Percentiles rank a stretch among this genome's conserved stretches.
Evolutionary conservation across 2,329 filamentous ascomycete genomes (phyloP).

Genomic region (Tolypocladium tundrense): DNA sequence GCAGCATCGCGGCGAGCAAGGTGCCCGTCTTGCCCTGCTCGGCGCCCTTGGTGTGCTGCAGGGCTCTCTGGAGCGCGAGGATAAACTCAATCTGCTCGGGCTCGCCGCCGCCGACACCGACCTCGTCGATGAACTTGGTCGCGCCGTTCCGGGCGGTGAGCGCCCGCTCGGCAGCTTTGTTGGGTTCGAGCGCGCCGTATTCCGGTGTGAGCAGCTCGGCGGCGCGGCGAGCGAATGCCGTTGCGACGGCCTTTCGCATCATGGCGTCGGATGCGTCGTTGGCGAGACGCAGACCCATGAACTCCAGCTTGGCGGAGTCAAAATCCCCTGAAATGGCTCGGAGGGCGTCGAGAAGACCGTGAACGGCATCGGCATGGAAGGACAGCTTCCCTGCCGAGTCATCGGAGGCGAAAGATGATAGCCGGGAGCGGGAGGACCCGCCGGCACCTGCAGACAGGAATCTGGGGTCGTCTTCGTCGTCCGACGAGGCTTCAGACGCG

Average conservation of each 20-base stretch:
- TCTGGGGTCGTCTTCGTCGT: conserved; percentile 57
- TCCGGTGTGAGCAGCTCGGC: conserved; percentile 52
- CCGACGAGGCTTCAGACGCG: conserved; percentile 55
- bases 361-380: conserved; percentile 82
- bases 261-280: conserved; percentile 84
- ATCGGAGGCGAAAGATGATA: conserved; percentile 64
- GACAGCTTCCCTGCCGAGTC: conserved; percentile 46
- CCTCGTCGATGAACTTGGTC: conserved; percentile 45
- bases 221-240: conserved; percentile 75
- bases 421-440: conserved; percentile 47
- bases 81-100: conserved; percentile 81
- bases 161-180: conserved; percentile 53
- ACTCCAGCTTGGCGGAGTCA: conserved; percentile 73
- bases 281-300: conserved; percentile 84
- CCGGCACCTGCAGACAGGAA: conserved; percentile 30
- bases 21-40: conserved; percentile 38
- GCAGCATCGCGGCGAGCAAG: conserved; percentile 68
- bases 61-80: conserved; percentile 69
- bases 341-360: conserved; percentile 78
- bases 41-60: conserved; percentile 53
- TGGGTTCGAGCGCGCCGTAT: conserved; percentile 43
- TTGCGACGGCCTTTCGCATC: conserved; percentile 76
- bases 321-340: conserved; percentile 68
- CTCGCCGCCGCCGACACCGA: conserved; percentile 54
- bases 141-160: conserved; percentile 46